Percentiles rank a stretch among this genome's conserved stretches.
Evolutionary conservation across 2,329 filamentous ascomycete genomes (phyloP).

Genomic region (Calonectria hongkongensis): DNA sequence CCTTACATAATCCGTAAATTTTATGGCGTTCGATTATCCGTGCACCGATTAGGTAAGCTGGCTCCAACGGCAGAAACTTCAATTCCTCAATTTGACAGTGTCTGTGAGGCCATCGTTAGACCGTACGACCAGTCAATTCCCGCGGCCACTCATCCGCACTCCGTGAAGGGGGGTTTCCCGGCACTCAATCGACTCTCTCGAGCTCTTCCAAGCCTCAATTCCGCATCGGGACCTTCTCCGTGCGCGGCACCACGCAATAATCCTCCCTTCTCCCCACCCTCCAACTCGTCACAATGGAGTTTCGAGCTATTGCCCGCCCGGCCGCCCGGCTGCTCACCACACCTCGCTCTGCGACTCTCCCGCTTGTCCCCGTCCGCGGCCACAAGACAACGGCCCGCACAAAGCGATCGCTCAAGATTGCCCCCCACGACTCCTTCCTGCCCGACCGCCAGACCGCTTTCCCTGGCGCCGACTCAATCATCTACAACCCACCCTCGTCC

Average conservation of each 20-base stretch:
- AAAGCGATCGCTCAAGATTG: slow-evolving; percentile 75
- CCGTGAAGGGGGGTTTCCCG: slow-evolving; percentile 43
- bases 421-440: slow-evolving; percentile 77
- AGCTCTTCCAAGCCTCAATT: neutral
- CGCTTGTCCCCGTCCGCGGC: slow-evolving; percentile 60
- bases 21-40: slow-evolving; percentile 1
- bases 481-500: slow-evolving; percentile 75
- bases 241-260: slow-evolving; percentile 32
- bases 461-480: slow-evolving; percentile 63
- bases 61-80: slow-evolving; percentile 53
- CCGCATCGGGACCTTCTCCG: neutral
- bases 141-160: slow-evolving; percentile 50
- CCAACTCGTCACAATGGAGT: slow-evolving; percentile 57
- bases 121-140: slow-evolving; percentile 50
- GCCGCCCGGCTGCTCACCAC: slow-evolving; percentile 57
- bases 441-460: slow-evolving; percentile 58
- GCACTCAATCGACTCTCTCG: slow-evolving; percentile 26
- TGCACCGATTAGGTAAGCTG: slow-evolving; percentile 36
- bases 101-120: slow-evolving; percentile 43
- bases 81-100: slow-evolving; percentile 47
- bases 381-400: slow-evolving; percentile 73
- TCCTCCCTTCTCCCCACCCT: slow-evolving; percentile 22
- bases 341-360: slow-evolving; percentile 50
- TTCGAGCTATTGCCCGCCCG: slow-evolving; percentile 60
- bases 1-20: neutral